These are phyloP conservation scores for Xylariomycetidae sp. DNA, from an alignment of 2,329 filamentous ascomycete species.

Conservation along the genomic window DNA sequence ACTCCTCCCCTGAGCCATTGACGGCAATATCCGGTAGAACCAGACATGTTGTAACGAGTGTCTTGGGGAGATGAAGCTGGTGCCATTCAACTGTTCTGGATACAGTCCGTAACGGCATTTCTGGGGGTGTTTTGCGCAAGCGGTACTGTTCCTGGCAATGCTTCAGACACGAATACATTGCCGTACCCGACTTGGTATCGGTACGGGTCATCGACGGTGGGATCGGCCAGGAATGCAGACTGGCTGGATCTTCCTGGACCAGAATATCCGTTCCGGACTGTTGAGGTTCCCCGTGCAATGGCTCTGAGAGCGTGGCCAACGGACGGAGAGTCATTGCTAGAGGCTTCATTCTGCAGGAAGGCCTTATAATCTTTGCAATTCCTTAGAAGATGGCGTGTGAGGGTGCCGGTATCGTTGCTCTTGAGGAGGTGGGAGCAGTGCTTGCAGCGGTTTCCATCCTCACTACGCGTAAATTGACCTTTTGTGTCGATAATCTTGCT, in stretches of 20 bases:
- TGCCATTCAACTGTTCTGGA: conserved; percentile 26
- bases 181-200: conserved; percentile 19
- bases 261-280: too few species aligned
- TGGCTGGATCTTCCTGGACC: conserved; percentile 8
- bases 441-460: too few species aligned
- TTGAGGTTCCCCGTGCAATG: too few species aligned
- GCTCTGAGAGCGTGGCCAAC: too few species aligned
- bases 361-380: too few species aligned
- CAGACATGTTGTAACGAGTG: conserved; percentile 20
- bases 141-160: conserved; percentile 11
- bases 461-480: too few species aligned
- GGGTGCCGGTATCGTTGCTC: too few species aligned
- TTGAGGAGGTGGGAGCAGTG: too few species aligned
- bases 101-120: conserved; percentile 23
- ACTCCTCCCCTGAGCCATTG: conserved; percentile 17
- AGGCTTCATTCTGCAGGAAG: too few species aligned
- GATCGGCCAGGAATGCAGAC: conserved; percentile 8
- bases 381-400: too few species aligned
- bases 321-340: too few species aligned
- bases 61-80: conserved; percentile 21
- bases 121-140: conserved; percentile 18
- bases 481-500: too few species aligned
- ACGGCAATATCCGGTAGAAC: conserved; percentile 27
- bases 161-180: conserved; percentile 17
- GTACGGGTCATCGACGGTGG: conserved; percentile 13